phyloP scores from a whole-genome alignment of 768 basidiomycete genomes.

The Lactifluus pinguis region DNA sequence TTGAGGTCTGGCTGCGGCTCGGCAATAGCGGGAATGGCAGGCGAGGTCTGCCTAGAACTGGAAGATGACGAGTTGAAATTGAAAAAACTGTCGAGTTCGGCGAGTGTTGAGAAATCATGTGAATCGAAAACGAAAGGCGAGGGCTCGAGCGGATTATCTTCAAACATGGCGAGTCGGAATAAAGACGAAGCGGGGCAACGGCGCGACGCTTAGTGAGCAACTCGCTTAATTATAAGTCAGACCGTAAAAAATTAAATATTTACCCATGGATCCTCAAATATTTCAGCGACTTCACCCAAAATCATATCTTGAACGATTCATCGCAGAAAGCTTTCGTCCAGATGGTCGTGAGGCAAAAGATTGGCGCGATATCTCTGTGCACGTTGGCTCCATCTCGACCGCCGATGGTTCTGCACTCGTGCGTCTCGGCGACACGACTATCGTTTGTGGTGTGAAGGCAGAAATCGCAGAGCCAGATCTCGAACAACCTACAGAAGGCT shows the following conservation, averaged over 20 bases:
- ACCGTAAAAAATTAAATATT: no score
- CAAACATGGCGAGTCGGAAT: constrained; percentile 4
- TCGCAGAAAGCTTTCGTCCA: constrained; percentile 68
- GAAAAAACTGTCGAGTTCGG: constrained; percentile 2
- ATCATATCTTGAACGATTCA: constrained; percentile 79
- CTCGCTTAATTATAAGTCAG: background rate
- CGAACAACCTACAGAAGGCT: constrained; percentile 65
- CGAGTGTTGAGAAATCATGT: background rate
- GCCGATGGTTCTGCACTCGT: constrained; percentile 91
- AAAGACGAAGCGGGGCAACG: background rate
- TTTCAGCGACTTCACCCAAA: constrained; percentile 88
- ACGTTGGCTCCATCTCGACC: constrained; percentile 87
- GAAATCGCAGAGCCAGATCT: constrained; percentile 89
- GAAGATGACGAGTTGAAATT: background rate
- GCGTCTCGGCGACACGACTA: constrained; percentile 83
- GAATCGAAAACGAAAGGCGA: constrained; percentile 13
- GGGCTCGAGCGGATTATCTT: constrained; percentile 14
- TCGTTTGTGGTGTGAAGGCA: constrained; percentile 94
- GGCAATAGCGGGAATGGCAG: background rate
- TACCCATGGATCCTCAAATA: constrained; percentile 28
- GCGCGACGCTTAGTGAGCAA: background rate
- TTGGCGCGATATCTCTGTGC: constrained; percentile 71
- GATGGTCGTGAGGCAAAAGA: constrained; percentile 66
- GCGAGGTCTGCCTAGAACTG: background rate
- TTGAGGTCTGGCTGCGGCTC: constrained; percentile 9